These are phyloP conservation scores for Penicillium angulare DNA, from an alignment of 495 filamentous ascomycete species.

Conservation along the genomic window DNA sequence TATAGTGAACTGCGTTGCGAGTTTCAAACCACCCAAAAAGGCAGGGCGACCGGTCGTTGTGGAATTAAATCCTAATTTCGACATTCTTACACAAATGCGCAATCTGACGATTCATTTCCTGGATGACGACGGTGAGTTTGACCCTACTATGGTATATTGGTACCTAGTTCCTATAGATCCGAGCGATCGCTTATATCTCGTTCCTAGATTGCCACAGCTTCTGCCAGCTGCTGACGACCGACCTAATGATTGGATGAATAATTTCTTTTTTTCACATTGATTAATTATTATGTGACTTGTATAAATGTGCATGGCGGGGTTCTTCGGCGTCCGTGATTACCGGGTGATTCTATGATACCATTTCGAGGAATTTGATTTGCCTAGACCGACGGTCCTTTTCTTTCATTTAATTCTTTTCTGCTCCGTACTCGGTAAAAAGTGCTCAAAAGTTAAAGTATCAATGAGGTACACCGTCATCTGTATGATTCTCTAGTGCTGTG, in stretches of 20 bases:
- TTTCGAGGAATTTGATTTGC: slow-evolving; percentile 1
- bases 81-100: slow-evolving; percentile 42
- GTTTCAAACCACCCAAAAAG: slow-evolving; percentile 41
- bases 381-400: background rate
- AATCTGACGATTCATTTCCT: slow-evolving; percentile 41
- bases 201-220: slow-evolving; percentile 22
- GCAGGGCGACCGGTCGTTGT: slow-evolving; percentile 38
- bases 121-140: slow-evolving; percentile 44
- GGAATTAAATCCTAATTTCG: slow-evolving; percentile 44
- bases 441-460: no score
- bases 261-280: background rate
- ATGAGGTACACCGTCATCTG: no score
- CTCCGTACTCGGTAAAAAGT: no score
- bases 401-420: background rate
- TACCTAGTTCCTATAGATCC: background rate
- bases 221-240: slow-evolving; percentile 26
- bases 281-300: slow-evolving; percentile 1
- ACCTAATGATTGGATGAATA: slow-evolving; percentile 30
- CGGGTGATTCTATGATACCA: slow-evolving; percentile 12
- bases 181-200: slow-evolving; percentile 5
- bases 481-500: no score
- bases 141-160: no score
- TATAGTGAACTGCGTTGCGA: slow-evolving; percentile 44
- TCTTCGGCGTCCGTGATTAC: slow-evolving; percentile 7
- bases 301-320: slow-evolving; percentile 23